Evolutionary conservation across 2,329 filamentous ascomycete species (phyloP), one percentile per base, ranked within the genome.

Genomic region (Coniochaeta ligniaria): DNA sequence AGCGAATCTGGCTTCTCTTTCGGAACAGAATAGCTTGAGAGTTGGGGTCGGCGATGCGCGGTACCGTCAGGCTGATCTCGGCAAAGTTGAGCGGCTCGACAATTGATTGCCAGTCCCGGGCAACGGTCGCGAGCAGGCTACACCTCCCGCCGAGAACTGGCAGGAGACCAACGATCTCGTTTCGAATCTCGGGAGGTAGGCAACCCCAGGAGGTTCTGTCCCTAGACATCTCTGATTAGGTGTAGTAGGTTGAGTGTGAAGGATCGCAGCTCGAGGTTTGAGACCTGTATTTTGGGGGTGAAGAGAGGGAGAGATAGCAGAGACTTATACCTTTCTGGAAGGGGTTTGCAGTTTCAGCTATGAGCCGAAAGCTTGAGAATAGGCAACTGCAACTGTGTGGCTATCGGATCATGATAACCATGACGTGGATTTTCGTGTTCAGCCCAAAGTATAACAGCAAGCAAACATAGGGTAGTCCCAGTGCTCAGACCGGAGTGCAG

Each of bases 51-150:
- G 54, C 63, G 60, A 73, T 60, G 38, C 70, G 67, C 55, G 67
- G 66, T 59, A 61, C 63, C 33, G 69, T 73, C 28, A 71, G 59
- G 60, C 61, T 69, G 63, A 72, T 70, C 33, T 63, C 63, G 45
- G 65, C 57, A 59, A 73, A 73, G 62, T 63, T 69, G 38, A 67
- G 55, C 52, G 43, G 64, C 66, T 73, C 68, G 58, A 73, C 57
- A n/a, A 60, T 59, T 11, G 55, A 59, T 60, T 72, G 68, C 72
- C 69, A 72, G 38, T 70, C 67, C 62, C 67, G 64, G 41, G 66
- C 73, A 9, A 72, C 70, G 22, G 67, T 66, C 58, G 65, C 69
- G 26, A 68, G 50, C 50, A 31, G 26, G 50, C 50, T 35, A 26
- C 50, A 35, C 50, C 26, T 33, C 50, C 50, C 50, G 31, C 50